Base-by-base conservation (phyloP, 2,329 filamentous ascomycete species). In the Cercospora nicotianae region DNA sequence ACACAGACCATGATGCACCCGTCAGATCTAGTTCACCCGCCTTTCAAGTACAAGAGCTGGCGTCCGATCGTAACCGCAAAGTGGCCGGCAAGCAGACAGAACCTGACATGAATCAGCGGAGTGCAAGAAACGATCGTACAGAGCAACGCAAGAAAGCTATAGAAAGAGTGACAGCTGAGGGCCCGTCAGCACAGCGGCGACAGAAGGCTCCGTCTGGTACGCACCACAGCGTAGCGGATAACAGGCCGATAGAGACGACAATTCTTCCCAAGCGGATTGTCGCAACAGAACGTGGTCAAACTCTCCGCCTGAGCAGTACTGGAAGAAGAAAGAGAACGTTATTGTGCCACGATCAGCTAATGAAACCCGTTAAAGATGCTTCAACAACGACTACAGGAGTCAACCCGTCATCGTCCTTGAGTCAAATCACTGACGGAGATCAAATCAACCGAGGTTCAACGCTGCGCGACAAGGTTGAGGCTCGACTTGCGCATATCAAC, bases 301-400 rank as follows among this genome's bases (percentile, higher is more conserved):
- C 78, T 3, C 66, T 83, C 31, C 79, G 79, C 1, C 71, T 84
- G 8, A 75, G 80, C 12, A 73, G 74, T 5, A 79, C 77, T n/a
- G 75, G 76, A 8, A 80, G 78, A 16, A 79, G 80, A 66, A 81
- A 79, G 39, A 82, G 77, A 66, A 71, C 67, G 23, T 72, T 84
- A 12, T 69, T 83, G 0, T 83, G 81, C 64, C 80, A 83, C 63
- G 73, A 78, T n/a, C 71, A 78, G 18, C 72, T 74, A 5, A 45
- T 68, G 2, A 68, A 69, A 30, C 72, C 45, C 72, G 23, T 66
- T 68, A 2, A 70, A 61, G 51, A 60, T 64, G 26, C 58, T 63
- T 1, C 64, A 67, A n/a, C 53, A 31, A 23, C 16, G 8, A 58
- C n/a, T 61, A 20, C 23, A 30, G 26, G 26, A 65, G 20, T 23